Evolutionary conservation across 2,329 filamentous ascomycete species (phyloP).

Genomic region (Exutisphaerella laricina): DNA sequence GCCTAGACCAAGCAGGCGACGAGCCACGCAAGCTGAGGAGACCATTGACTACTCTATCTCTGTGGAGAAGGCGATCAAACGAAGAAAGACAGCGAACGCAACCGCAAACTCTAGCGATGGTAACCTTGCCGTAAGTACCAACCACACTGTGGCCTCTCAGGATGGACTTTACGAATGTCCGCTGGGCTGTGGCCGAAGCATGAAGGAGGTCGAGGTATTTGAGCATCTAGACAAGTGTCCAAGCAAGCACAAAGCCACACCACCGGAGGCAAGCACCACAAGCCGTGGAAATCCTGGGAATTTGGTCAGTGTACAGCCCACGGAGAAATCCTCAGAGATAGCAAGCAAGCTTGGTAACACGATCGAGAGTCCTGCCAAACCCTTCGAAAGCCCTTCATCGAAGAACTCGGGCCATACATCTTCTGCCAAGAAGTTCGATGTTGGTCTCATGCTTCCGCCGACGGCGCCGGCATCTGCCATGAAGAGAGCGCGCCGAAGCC

Average conservation of each 20-base stretch:
- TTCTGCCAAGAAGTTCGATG: slow-evolving; percentile 8
- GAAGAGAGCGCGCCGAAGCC: slow-evolving; percentile 23
- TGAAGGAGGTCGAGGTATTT: neutral
- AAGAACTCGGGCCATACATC: neutral
- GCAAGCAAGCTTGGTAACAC: too few species aligned
- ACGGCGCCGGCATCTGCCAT: slow-evolving; percentile 15
- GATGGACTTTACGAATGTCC: slow-evolving; percentile 1
- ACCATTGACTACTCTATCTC: slow-evolving; percentile 31
- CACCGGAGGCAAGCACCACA: neutral
- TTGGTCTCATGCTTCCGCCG: slow-evolving; percentile 17
- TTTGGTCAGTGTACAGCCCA: neutral
- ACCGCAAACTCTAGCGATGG: neutral
- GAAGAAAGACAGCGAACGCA: slow-evolving; percentile 31
- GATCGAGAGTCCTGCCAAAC: neutral
- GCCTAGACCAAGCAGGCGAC: slow-evolving; percentile 35
- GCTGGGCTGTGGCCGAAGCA: neutral
- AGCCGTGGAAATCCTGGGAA: neutral
- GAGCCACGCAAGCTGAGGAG: slow-evolving; percentile 27
- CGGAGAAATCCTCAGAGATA: neutral
- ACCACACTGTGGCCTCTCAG: neutral
- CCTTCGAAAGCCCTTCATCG: neutral
- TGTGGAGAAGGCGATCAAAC: slow-evolving; percentile 40
- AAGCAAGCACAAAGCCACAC: neutral
- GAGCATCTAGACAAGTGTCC: neutral
- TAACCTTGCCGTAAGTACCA: neutral